Percentiles rank a stretch among this genome's conserved stretches.
phyloP scores from a whole-genome alignment of 2,329 filamentous ascomycete genomes.

The Talaromyces sp. region DNA sequence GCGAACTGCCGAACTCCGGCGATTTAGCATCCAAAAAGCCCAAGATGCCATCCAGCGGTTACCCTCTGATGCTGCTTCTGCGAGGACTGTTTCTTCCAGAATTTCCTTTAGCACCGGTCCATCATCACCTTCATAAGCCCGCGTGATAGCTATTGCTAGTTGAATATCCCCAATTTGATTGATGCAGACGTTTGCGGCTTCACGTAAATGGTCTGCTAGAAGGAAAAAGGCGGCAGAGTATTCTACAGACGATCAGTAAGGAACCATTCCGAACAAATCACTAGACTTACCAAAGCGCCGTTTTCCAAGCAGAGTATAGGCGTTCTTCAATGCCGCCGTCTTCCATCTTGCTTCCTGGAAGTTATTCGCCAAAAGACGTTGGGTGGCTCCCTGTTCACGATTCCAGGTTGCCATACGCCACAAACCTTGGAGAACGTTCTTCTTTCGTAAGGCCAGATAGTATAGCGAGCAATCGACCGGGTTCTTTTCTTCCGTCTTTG shows the following conservation, averaged over 20 bases:
- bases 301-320: slow-evolving; percentile 88
- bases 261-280: neutral
- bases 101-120: slow-evolving; percentile 68
- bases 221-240: slow-evolving; percentile 97
- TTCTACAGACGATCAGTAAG: slow-evolving; percentile 46
- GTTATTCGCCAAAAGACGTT: slow-evolving; percentile 78
- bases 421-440: slow-evolving; percentile 78
- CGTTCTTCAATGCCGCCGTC: slow-evolving; percentile 88
- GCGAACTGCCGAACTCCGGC: slow-evolving; percentile 76
- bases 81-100: slow-evolving; percentile 72
- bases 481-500: slow-evolving; percentile 77
- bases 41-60: slow-evolving; percentile 93
- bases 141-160: slow-evolving; percentile 78
- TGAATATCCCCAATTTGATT: slow-evolving; percentile 85
- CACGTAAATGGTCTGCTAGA: slow-evolving; percentile 74
- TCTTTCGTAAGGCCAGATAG: slow-evolving; percentile 87
- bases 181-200: slow-evolving; percentile 79
- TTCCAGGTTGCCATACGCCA: slow-evolving; percentile 95
- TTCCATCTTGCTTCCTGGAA: slow-evolving; percentile 83
- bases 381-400: slow-evolving; percentile 74
- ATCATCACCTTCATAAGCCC: slow-evolving; percentile 82
- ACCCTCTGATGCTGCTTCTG: slow-evolving; percentile 69
- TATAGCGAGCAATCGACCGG: slow-evolving; percentile 86
- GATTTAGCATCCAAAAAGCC: slow-evolving; percentile 87
- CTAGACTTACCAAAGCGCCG: slow-evolving; percentile 66